Evolutionary conservation across 106 monocot species (phyloP), one percentile per base, ranked within the genome.

Genomic region (Platanthera zijinensis): DNA sequence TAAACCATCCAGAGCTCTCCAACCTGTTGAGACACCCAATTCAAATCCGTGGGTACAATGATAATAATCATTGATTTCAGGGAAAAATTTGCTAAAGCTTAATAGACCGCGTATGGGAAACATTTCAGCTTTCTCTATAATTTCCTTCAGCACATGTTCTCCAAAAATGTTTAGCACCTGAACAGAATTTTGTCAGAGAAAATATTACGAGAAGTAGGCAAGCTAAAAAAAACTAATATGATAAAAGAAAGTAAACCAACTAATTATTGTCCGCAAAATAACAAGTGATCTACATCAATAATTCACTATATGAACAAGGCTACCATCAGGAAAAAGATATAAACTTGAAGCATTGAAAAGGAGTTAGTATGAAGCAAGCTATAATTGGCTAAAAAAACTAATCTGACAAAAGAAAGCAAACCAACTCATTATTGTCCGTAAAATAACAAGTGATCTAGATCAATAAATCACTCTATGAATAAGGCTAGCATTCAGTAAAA

Each of bases 61-160:
- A 85, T 89, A 97, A 84, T 93, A 97, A 68, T 78, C 81, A 87
- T 89, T 88, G 53, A 97, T 91, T 13, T 93, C 96, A 53, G 71
- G 73, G 78, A 85, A 97, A 80, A 87, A 97, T 57, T 89, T 71
- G 56, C 83, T 87, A 70, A 97, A 97, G 39, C 57, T 87, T 49
- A 97, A 88, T 39, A 97, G 86, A 63, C 96, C 96, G 28, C 76
- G 69, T 75, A 96, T 90, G 5, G 96, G 96, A 80, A 87, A 96
- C 82, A 90, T 74, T 72, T 96, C 96, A 57, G 96, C 90, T 76
- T 82, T 83, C 52, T 93, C 87, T 45, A 91, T 76, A 64, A 85
- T 84, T 74, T 86, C 75, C 64, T 61, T 88, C 51, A 91, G 73
- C 19, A 83, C 88, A 77, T 86, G 75, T 66, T 73, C 75, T 59